phyloP scores from a whole-genome alignment of 805 yeast species.

The Lipomyces orientalis region DNA sequence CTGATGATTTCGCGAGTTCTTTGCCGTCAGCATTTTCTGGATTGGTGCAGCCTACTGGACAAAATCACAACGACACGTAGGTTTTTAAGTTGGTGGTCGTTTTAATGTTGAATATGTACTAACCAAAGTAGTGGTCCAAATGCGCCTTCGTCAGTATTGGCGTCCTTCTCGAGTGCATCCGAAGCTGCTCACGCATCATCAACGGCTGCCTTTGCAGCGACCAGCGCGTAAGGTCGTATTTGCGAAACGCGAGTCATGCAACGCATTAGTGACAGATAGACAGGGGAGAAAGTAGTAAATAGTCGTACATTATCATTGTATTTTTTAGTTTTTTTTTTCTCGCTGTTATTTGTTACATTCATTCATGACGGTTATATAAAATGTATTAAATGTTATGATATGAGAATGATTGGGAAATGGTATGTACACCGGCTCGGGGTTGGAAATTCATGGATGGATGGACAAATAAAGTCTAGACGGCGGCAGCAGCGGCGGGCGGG shows the following conservation, averaged over 20 bases:
- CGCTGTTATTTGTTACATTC: not conserved
- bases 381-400: not conserved
- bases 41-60: conserved; percentile 87
- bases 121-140: conserved; percentile 50
- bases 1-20: conserved; percentile 46
- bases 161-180: conserved; percentile 39
- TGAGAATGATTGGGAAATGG: not conserved
- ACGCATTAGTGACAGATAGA: not conserved
- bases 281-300: not conserved
- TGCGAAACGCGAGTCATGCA: not conserved
- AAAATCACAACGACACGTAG: conserved; percentile 77
- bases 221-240: not conserved
- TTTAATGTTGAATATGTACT: not conserved
- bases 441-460: not conserved
- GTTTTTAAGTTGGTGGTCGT: not conserved
- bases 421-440: conserved; percentile 1
- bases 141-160: conserved; percentile 55
- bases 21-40: conserved; percentile 51
- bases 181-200: conserved; percentile 27
- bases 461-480: not conserved
- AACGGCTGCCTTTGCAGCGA: not conserved
- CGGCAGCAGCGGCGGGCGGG: not conserved
- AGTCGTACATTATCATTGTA: not conserved
- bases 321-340: not conserved
- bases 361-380: conserved; percentile 1